A percentile compares a stretch with the other conserved stretches of the same genome.
Evolutionary conservation across 331 rosid genomes (phyloP).

Genomic region (Quercus tomentella): DNA sequence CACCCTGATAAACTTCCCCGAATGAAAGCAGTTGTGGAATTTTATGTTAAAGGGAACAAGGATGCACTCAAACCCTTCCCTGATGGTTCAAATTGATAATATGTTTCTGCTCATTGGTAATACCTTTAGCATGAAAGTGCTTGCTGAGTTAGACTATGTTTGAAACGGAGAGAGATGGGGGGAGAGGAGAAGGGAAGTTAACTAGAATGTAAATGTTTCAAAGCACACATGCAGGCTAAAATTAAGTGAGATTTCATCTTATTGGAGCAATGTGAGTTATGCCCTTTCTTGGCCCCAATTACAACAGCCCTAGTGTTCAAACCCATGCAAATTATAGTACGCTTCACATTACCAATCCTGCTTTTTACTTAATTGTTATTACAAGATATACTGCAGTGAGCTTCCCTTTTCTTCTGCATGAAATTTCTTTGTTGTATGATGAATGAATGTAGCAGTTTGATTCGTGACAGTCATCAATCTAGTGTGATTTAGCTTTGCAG

Average conservation of each 20-base stretch:
- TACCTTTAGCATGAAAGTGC: not conserved
- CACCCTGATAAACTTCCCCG: constrained; percentile 78
- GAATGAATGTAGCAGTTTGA: too few relatives aligned
- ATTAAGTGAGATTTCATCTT: constrained; percentile 5
- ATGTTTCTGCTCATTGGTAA: constrained; percentile 3
- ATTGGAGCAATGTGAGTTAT: constrained; percentile 19
- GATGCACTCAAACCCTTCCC: constrained; percentile 78
- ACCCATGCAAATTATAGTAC: too few relatives aligned
- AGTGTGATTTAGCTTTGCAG: too few relatives aligned
- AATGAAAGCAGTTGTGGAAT: constrained; percentile 79
- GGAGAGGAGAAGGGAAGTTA: not conserved
- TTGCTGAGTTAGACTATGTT: constrained; percentile 7
- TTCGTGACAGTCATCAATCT: too few relatives aligned
- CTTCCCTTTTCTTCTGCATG: too few relatives aligned
- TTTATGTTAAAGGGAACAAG: constrained; percentile 57
- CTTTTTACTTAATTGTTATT: too few relatives aligned
- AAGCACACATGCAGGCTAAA: constrained; percentile 12
- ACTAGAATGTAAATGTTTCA: constrained; percentile 4
- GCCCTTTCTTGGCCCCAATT: not conserved
- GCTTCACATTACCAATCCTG: too few relatives aligned
- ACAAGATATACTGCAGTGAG: too few relatives aligned
- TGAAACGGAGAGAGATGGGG: not conserved
- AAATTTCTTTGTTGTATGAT: too few relatives aligned
- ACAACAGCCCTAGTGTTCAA: too few relatives aligned
- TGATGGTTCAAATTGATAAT: constrained; percentile 59